Conservation (phyloP, 2,329 filamentous ascomycete species). For the Microthyrium microscopicum region DNA sequence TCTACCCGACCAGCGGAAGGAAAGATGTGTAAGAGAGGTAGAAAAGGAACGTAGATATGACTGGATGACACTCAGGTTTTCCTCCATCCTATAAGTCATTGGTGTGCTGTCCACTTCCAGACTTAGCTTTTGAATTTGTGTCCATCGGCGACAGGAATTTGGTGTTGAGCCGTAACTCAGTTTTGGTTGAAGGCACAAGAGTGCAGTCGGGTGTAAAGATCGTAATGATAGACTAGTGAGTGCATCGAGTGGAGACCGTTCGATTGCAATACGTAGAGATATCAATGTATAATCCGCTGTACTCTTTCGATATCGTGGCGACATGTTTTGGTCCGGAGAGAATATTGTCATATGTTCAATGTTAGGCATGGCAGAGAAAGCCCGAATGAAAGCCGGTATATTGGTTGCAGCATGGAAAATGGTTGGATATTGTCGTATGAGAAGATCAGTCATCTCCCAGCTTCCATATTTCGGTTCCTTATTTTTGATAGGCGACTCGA, state of each 20-base stretch:
- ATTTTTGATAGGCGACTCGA: constrained; percentile 37
- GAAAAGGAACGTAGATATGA: constrained; percentile 62
- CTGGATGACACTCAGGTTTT: constrained; percentile 49
- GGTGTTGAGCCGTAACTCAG: constrained; percentile 61
- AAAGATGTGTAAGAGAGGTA: constrained; percentile 47
- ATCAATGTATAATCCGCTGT: constrained; percentile 81
- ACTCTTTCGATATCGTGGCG: constrained; percentile 52
- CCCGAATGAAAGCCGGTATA: constrained; percentile 65
- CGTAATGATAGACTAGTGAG: constrained; percentile 56
- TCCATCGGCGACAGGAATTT: constrained; percentile 55
- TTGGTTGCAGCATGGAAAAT: constrained; percentile 83
- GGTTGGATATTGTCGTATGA: constrained; percentile 75
- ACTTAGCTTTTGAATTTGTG: constrained; percentile 56
- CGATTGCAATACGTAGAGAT: constrained; percentile 67
- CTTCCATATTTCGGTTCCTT: constrained; percentile 62
- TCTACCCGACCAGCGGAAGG: constrained; percentile 58
- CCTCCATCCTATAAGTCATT: constrained; percentile 51
- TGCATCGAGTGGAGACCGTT: constrained; percentile 49
- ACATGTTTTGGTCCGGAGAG: constrained; percentile 54
- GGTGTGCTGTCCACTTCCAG: constrained; percentile 59
- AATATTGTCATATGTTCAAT: constrained; percentile 59
- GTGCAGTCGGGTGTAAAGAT: constrained; percentile 56
- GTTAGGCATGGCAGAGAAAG: constrained; percentile 50
- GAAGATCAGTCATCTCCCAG: constrained; percentile 59
- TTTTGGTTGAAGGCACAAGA: constrained; percentile 61